Percentiles rank a stretch among this genome's conserved stretches.
phyloP scores from a whole-genome alignment of 495 filamentous ascomycete species.

The Recurvomyces mirabilis region DNA sequence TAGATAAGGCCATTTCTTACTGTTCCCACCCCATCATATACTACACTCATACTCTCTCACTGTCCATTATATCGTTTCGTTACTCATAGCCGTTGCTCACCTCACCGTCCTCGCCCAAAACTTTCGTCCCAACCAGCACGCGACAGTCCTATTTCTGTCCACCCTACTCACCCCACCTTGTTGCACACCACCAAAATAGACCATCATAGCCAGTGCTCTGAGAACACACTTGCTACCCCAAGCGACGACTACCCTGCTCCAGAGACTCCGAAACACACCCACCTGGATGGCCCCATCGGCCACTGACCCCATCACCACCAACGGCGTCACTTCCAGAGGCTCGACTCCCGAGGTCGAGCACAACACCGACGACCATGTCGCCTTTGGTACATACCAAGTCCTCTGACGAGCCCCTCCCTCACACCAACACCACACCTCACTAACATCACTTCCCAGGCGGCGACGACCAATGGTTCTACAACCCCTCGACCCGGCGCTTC shows the following conservation, averaged over 20 bases:
- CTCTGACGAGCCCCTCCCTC: background rate
- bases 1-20: too few relatives aligned
- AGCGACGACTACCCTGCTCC: background rate
- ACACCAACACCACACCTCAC: background rate
- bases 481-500: constrained; percentile 23
- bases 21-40: too few relatives aligned
- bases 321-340: constrained; percentile 1
- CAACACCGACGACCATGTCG: constrained; percentile 12
- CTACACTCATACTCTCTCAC: too few relatives aligned
- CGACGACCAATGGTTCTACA: constrained; percentile 24
- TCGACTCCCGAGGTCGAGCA: constrained; percentile 9
- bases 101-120: too few relatives aligned
- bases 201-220: too few relatives aligned
- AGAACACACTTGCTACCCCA: background rate
- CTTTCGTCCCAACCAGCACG: too few relatives aligned
- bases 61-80: too few relatives aligned
- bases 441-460: constrained; percentile 16
- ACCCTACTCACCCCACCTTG: too few relatives aligned
- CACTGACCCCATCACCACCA: constrained; percentile 7
- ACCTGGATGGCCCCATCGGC: constrained; percentile 16
- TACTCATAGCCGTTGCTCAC: too few relatives aligned
- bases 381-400: constrained; percentile 9
- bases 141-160: too few relatives aligned
- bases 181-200: too few relatives aligned
- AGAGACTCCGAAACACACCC: background rate